These are phyloP conservation scores for Bolboschoenus planiculmis DNA, from an alignment of 176 grass and related monocot species.

Conservation along the genomic window DNA sequence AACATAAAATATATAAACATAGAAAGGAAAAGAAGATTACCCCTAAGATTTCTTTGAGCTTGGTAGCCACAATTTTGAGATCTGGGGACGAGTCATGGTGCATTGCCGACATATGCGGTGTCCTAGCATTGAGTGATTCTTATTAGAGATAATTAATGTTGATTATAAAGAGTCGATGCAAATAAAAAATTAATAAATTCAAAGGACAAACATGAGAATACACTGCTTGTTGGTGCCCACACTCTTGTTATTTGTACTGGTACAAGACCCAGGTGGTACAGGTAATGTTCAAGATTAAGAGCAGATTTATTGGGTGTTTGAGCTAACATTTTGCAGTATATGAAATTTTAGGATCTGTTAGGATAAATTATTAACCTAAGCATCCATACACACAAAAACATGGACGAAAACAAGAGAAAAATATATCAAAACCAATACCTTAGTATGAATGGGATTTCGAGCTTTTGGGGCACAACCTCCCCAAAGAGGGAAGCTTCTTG, in stretches of 20 bases:
- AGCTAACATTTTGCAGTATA: not conserved
- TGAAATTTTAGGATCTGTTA: not conserved
- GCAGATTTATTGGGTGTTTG: not conserved
- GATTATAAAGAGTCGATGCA: slow-evolving; percentile 15
- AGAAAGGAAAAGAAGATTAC: slow-evolving; percentile 23
- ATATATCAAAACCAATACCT: slow-evolving; percentile 25
- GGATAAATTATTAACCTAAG: not conserved
- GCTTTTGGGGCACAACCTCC: slow-evolving; percentile 40
- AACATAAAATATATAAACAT: not conserved
- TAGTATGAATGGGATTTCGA: slow-evolving; percentile 51
- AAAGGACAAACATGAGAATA: not conserved
- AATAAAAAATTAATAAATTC: slow-evolving; percentile 3
- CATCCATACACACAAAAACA: not conserved
- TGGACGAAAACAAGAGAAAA: not conserved
- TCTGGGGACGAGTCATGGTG: slow-evolving; percentile 53
- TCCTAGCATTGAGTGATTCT: slow-evolving; percentile 31
- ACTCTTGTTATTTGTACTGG: not conserved
- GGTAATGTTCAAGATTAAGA: not conserved
- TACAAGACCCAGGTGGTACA: not conserved
- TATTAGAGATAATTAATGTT: not conserved
- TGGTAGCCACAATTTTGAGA: slow-evolving; percentile 41
- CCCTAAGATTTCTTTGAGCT: slow-evolving; percentile 51
- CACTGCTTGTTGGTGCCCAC: not conserved
- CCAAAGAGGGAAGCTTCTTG: slow-evolving; percentile 54
- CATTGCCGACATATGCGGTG: slow-evolving; percentile 45